Conservation (phyloP, 495 filamentous ascomycete species). For the Physcia stellaris region DNA sequence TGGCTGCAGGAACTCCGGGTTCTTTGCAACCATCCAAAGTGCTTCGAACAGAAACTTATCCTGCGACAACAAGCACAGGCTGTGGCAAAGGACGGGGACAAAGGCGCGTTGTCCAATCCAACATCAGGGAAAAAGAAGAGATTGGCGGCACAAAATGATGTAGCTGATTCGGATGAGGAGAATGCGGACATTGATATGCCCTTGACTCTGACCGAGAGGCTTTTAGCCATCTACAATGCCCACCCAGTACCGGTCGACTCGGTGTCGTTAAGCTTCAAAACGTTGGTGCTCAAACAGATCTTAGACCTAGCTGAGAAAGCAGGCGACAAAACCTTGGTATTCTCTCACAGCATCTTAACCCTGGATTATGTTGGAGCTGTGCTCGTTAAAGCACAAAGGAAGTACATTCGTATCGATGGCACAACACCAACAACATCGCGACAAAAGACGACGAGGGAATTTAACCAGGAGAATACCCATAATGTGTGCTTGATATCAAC, state of each 20-base stretch:
- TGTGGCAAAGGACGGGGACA: background rate
- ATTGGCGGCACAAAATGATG: slow-evolving; percentile 14
- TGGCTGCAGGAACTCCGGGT: slow-evolving; percentile 45
- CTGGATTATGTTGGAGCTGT: slow-evolving; percentile 52
- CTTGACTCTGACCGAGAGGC: slow-evolving; percentile 13
- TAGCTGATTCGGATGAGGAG: slow-evolving; percentile 16
- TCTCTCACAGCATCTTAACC: slow-evolving; percentile 58
- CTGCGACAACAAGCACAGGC: slow-evolving; percentile 2
- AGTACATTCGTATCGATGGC: slow-evolving; percentile 54
- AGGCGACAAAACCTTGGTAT: slow-evolving; percentile 61
- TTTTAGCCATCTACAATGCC: slow-evolving; percentile 18
- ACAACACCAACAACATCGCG: slow-evolving; percentile 35
- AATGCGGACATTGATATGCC: slow-evolving; percentile 23
- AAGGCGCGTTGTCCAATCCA: background rate
- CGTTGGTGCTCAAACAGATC: slow-evolving; percentile 50
- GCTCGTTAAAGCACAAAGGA: slow-evolving; percentile 28
- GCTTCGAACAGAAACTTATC: slow-evolving; percentile 44
- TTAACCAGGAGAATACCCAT: slow-evolving; percentile 38
- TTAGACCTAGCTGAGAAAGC: slow-evolving; percentile 41
- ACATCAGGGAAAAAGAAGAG: background rate
- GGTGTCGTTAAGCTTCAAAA: slow-evolving; percentile 46
- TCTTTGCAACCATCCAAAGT: slow-evolving; percentile 63
- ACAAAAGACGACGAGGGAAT: slow-evolving; percentile 46
- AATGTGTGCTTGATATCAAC: slow-evolving; percentile 72
- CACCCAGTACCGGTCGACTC: slow-evolving; percentile 21